Evolutionary conservation across 2,329 filamentous ascomycete species (phyloP), one percentile per base, ranked within the genome.

Genomic region (Botrytis fragariae): DNA sequence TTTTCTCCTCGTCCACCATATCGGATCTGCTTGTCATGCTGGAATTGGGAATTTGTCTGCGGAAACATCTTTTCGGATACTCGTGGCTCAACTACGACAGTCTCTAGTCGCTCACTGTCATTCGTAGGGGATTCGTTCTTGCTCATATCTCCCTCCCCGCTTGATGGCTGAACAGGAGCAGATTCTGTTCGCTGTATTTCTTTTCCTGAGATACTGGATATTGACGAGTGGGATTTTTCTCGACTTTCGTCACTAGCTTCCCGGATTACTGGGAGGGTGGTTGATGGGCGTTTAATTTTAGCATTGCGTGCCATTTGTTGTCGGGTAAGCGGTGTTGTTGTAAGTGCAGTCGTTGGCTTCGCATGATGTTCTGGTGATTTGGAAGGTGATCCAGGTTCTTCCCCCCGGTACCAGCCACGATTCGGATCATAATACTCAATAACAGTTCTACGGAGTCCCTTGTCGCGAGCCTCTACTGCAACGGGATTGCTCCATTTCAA

Each of bases 261-360:
- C 71, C 42, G 59, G 16, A 71, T 59, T 9, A 77, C 32, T 29
- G 77, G 77, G 48, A 77, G 51, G 42, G 75, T 76, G 39, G 77
- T 79, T 42, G 76, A 70, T 44, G 76, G 77, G 29, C 75, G 75
- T 73, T 76, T 78, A 51, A 80, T 74, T 32, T 77, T 77, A 64
- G 77, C 77, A 39, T 57, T 60, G 44, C 77, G 75, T 35, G 77
- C 77, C 64, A 79, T 63, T 57, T 79, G 62, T 45, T 77, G 69
- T 32, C 78, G 73, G 37, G 61, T 75, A 18, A 76, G 57, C 16
- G 76, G 73, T 64, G 72, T 71, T 48, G 63, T 69, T 35, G 54
- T 63, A 3, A 39, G 12, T 37, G 60, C 60, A 42, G 29, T 61
- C 37, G 69, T 51, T 18, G 12, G 29, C 64, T 73, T 63, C 2